Base-by-base conservation (phyloP, 2,329 filamentous ascomycete genomes). In the Colletotrichum tabaci region DNA sequence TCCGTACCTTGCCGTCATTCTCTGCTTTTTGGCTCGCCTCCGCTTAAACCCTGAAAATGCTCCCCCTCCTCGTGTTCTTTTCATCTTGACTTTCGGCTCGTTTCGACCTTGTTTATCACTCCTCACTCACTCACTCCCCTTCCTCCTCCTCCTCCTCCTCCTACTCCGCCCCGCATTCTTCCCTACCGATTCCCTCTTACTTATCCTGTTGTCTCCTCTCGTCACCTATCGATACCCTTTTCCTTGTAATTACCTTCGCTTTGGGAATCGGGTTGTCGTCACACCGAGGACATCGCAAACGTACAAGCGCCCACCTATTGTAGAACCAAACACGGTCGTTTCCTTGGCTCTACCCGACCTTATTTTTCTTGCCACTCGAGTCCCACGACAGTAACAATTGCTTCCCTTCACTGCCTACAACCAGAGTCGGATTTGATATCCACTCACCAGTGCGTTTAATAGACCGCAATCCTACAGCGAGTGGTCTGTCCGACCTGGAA, bases 41-140 rank as follows among this genome's bases (percentile, higher is more conserved):
- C 63, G 67, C 68, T 64, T 50, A 67, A 73, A 64, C 63, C 67
- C 71, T 67, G 68, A 64, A 38, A 55, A 58, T 67, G 68, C 68
- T 67, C 63, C 67, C 67, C 71, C 67, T 71, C 71, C 63, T 61
- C 71, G 47, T 50, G 38, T 61, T 74, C 62, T 64, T 55, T 74
- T 72, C 52, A 65, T 46, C 61, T 57, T 73, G 67, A 75, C 62
- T 62, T 10, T 58, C 70, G 38, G 62, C 58, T 67, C 61, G 42
- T 58, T 62, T 71, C 72, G 26, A 62, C 50, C 66, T 38, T 55
- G 57, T 62, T 56, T 68, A 60, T 49, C 62, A 56, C 46, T 52
- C 66, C 30, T 61, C 55, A 50, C 53, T 73, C 9, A 23, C 47
- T 44, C 42, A 44, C 50, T 21, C 61, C 35, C 60, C 35, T 10